Evolutionary conservation across 2,329 filamentous ascomycete species (phyloP).

Genomic region (Penicillium aurantiogriseum): DNA sequence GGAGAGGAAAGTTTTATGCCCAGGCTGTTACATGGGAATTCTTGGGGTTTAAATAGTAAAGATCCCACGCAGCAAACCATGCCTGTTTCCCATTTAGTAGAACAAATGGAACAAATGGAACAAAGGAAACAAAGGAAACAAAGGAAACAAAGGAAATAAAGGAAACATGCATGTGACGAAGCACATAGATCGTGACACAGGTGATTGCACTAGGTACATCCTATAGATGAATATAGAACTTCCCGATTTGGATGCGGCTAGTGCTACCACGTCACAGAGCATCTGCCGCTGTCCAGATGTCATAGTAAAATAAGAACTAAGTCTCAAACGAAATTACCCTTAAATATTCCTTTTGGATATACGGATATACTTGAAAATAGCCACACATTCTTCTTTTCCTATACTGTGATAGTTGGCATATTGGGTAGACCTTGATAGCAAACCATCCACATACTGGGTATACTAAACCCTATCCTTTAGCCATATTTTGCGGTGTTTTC

Average conservation of each 20-base stretch:
- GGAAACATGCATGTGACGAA: no score
- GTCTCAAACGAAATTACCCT: no score
- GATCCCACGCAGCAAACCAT: no score
- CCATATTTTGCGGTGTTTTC: background rate
- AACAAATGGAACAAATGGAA: no score
- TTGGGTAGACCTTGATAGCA: background rate
- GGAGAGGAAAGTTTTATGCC: background rate
- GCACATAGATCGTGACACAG: no score
- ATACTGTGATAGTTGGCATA: background rate
- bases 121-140: no score
- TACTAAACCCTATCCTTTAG: background rate
- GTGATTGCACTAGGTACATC: background rate
- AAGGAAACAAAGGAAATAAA: no score
- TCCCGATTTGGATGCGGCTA: background rate
- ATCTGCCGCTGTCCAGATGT: background rate
- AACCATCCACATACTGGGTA: no score
- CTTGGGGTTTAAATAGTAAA: no score
- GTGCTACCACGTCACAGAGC: background rate
- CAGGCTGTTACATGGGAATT: no score
- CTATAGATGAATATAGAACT: background rate
- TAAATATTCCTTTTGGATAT: no score
- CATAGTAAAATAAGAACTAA: background rate
- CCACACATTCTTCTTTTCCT: background rate
- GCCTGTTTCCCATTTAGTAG: no score
- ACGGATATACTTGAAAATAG: background rate